These are phyloP conservation scores for Huntiella decipiens DNA, from an alignment of 2,329 filamentous ascomycete species.

Conservation along the genomic window DNA sequence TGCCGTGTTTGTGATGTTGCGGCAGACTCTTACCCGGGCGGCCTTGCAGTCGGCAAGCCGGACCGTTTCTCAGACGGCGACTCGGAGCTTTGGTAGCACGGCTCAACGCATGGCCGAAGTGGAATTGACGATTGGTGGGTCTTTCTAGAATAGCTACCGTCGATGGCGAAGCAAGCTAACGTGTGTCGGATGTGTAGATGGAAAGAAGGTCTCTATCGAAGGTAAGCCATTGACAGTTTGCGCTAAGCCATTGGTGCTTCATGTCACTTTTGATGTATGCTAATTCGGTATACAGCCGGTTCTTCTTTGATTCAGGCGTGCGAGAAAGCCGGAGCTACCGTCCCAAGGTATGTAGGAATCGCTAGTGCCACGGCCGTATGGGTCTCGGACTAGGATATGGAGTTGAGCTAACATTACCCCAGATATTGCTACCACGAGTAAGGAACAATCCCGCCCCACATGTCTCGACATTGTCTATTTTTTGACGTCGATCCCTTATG, in stretches of 20 bases:
- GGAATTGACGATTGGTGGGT: constrained; percentile 78
- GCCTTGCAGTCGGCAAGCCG: constrained; percentile 45
- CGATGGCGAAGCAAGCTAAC: constrained; percentile 17
- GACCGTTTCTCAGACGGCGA: constrained; percentile 31
- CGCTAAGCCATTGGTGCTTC: constrained; percentile 12
- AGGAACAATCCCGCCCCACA: constrained; percentile 19
- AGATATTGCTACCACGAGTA: constrained; percentile 99
- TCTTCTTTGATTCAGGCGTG: constrained; percentile 97
- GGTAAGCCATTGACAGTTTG: constrained; percentile 32
- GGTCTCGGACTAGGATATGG: constrained; percentile 3
- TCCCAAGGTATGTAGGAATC: constrained; percentile 49
- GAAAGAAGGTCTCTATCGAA: constrained; percentile 96
- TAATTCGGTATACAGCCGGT: constrained; percentile 43
- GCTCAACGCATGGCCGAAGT: constrained; percentile 70
- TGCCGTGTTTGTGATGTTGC: constrained; percentile 35
- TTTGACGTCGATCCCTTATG: not conserved
- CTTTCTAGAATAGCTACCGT: not conserved
- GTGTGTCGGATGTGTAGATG: constrained; percentile 38
- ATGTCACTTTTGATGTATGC: constrained; percentile 2
- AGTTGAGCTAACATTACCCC: constrained; percentile 11
- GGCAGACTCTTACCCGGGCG: constrained; percentile 48
- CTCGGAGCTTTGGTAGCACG: constrained; percentile 68
- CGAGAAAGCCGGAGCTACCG: constrained; percentile 82
- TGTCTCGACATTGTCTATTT: constrained; percentile 16
- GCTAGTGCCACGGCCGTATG: constrained; percentile 3